These are phyloP conservation scores for Neospora caninum DNA, from an alignment of 169 alveolate genomes.

Conservation along the genomic window DNA sequence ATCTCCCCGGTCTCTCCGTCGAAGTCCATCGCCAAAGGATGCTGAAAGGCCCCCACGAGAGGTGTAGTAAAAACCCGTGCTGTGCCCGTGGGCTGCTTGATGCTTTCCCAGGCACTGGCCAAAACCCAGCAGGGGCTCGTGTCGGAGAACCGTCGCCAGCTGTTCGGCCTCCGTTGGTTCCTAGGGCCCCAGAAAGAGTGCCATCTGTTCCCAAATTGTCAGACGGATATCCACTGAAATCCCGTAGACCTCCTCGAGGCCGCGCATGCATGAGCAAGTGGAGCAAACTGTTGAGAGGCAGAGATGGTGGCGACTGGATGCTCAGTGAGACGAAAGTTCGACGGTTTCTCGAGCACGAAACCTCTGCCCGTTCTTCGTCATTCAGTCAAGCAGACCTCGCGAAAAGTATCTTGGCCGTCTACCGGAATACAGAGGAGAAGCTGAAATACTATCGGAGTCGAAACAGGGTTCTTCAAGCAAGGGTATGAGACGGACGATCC, in stretches of 20 bases:
- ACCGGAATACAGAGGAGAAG: neutral
- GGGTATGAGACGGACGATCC: neutral
- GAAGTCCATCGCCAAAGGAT: too few species aligned
- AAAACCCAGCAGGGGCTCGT: too few species aligned
- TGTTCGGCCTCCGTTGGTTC: neutral
- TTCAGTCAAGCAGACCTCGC: conserved; percentile 26
- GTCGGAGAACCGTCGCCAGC: neutral
- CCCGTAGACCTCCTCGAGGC: neutral
- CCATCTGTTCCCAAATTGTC: neutral
- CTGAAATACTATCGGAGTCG: neutral
- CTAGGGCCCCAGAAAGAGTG: neutral
- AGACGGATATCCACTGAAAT: neutral
- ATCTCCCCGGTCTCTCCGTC: too few species aligned
- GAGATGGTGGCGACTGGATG: neutral
- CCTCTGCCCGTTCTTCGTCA: neutral
- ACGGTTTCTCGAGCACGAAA: neutral
- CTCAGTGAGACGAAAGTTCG: neutral
- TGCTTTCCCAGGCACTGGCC: too few species aligned
- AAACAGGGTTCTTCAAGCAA: neutral
- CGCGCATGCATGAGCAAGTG: neutral
- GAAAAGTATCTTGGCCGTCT: neutral
- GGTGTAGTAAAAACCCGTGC: too few species aligned
- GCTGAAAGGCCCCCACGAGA: too few species aligned
- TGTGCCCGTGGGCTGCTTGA: too few species aligned
- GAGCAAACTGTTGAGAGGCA: conserved; percentile 1